These are phyloP conservation scores for Xylaria sp. DNA, from an alignment of 495 filamentous ascomycete genomes.

Conservation along the genomic window DNA sequence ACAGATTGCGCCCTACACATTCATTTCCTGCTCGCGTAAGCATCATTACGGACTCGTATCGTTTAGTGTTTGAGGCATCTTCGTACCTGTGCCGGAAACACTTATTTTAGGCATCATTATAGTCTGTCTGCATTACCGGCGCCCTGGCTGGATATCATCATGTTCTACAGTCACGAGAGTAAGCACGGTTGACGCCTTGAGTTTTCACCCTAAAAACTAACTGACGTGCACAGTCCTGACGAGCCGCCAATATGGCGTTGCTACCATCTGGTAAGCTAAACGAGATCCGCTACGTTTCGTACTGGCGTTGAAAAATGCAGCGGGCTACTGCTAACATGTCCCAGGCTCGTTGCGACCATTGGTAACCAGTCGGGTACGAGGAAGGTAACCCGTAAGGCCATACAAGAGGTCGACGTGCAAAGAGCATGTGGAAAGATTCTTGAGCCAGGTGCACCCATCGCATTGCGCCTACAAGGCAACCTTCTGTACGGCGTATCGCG, in stretches of 20 bases:
- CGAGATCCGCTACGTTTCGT: neutral
- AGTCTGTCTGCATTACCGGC: neutral
- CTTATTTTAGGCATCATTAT: neutral
- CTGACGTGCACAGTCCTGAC: constrained; percentile 71
- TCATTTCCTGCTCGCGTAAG: neutral
- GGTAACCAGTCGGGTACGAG: constrained; percentile 69
- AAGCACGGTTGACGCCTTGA: constrained; percentile 37
- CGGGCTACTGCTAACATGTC: constrained; percentile 11
- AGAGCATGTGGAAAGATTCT: constrained; percentile 89
- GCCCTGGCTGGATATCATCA: constrained; percentile 43
- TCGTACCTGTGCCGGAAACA: neutral
- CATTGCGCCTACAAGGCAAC: constrained; percentile 89
- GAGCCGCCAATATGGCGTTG: constrained; percentile 85
- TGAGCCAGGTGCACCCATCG: constrained; percentile 85
- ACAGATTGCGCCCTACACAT: neutral
- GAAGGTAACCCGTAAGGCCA: constrained; percentile 84
- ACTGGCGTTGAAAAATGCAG: neutral
- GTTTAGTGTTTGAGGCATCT: neutral
- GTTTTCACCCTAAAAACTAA: constrained; percentile 29
- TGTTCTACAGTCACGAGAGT: constrained; percentile 97
- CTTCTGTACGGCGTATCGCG: constrained; percentile 85
- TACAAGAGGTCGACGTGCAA: constrained; percentile 83
- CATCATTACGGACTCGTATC: neutral
- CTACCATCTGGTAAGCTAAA: constrained; percentile 83
- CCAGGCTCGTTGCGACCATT: constrained; percentile 90